phyloP scores from a whole-genome alignment of 2,329 filamentous ascomycete genomes.

The Fusarium heterosporum region DNA sequence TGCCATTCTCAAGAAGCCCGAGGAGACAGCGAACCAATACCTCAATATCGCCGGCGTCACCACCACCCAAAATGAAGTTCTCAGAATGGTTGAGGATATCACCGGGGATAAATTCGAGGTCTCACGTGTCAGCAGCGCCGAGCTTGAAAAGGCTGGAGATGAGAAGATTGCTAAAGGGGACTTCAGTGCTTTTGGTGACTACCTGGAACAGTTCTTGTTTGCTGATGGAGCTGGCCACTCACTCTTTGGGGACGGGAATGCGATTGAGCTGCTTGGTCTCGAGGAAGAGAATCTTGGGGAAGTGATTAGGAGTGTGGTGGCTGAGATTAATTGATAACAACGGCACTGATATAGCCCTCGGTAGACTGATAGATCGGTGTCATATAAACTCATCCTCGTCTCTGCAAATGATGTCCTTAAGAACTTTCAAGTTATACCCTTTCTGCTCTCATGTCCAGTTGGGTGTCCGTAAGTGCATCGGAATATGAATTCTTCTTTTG shows the following conservation, averaged over 20 bases:
- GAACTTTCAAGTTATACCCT: too few species aligned
- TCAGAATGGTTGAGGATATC: not conserved
- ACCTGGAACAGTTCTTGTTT: conserved; percentile 16
- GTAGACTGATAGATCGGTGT: not conserved
- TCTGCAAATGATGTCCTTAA: too few species aligned
- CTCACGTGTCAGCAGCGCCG: not conserved
- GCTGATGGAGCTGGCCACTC: conserved; percentile 2
- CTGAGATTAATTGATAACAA: not conserved
- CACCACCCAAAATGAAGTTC: conserved; percentile 9
- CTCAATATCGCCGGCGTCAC: conserved; percentile 13
- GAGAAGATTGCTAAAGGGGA: conserved; percentile 13
- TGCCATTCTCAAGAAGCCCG: conserved; percentile 1
- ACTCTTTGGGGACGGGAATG: conserved; percentile 1
- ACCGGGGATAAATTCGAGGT: conserved; percentile 20
- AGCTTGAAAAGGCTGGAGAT: conserved; percentile 8
- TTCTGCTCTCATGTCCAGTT: too few species aligned
- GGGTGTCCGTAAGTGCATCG: too few species aligned
- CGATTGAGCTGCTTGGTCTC: not conserved
- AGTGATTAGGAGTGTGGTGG: conserved; percentile 1
- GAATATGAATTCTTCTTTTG: too few species aligned
- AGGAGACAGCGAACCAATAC: conserved; percentile 8
- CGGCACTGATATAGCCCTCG: not conserved
- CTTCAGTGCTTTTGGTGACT: conserved; percentile 19
- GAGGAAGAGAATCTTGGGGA: conserved; percentile 8
- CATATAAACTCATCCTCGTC: not conserved